Percentiles rank a stretch among this genome's conserved stretches.
Evolutionary conservation across 257 asterid species (phyloP).

Genomic region (Jacaranda copaia): DNA sequence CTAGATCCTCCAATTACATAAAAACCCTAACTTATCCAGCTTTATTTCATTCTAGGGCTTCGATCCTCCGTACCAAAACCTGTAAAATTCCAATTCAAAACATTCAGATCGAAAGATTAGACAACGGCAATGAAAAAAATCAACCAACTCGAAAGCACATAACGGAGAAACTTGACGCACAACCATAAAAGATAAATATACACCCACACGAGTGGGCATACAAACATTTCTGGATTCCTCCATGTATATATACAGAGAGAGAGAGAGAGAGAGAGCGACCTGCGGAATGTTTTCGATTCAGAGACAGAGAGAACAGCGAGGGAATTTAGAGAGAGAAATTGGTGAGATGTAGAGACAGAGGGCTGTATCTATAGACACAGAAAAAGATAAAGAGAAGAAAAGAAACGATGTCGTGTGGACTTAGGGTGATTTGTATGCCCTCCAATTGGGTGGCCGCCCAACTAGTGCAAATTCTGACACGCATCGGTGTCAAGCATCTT

Average conservation of each 20-base stretch:
- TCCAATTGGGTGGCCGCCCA: no score
- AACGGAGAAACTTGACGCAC: background rate
- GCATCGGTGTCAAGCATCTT: no score
- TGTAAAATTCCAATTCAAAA: constrained; percentile 29
- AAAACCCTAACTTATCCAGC: constrained; percentile 28
- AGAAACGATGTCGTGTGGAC: constrained; percentile 34
- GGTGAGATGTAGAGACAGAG: constrained; percentile 32
- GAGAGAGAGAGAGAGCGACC: constrained; percentile 11
- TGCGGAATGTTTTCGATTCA: constrained; percentile 34
- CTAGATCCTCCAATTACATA: constrained; percentile 37
- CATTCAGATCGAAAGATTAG: constrained; percentile 39
- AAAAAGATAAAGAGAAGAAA: background rate
- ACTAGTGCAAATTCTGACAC: no score
- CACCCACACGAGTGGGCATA: background rate
- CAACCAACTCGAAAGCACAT: background rate
- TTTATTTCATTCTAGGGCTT: constrained; percentile 18
- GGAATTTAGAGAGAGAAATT: constrained; percentile 32
- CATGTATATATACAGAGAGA: background rate
- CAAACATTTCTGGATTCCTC: no score
- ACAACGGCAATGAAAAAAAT: background rate
- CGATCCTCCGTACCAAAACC: constrained; percentile 40
- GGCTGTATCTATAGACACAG: constrained; percentile 31
- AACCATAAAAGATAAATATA: background rate
- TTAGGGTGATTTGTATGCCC: no score
- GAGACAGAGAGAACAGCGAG: background rate